Base-by-base conservation (phyloP, 768 basidiomycete genomes). In the Saitozyma sp. region DNA sequence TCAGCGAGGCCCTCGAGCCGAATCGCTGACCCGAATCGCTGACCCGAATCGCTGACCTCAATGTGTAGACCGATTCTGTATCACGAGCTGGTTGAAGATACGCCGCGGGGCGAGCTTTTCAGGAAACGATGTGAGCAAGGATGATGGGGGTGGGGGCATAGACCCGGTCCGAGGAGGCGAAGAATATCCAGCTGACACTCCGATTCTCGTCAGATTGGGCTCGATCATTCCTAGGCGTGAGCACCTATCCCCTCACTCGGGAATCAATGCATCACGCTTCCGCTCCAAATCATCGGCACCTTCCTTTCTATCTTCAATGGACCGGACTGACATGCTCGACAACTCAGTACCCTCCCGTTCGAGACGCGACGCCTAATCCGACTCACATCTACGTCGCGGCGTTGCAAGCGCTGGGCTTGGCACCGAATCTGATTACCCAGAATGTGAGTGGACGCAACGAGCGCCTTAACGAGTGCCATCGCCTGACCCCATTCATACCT, bases 361-460 rank as follows among this genome's bases (percentile, higher is more conserved):
- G 89, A n/a, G 85, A 88, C 55, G 84, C 93, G 0, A 83, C 84
- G 51, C 91, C 93, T 5, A 97, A 96, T 69, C 87, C 91, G 5
- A 93, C 89, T 0, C 95, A 98, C 76, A 90, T 85, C 69, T 88
- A 90, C 9, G 81, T 98, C 37, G 89, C 90, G 6, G 91, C 92
- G 2, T 82, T 96, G 52, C 88, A 91, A 71, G 82, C 90, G 66
- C 80, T 88, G 9, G 84, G 84, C 3, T 78, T 86, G 56, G 82
- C 90, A 17, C 79, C 83, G 19, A 80, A 82, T 37, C 77, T 93
- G 40, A 86, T 97, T 64, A 98, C 95, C 0, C 73, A 80, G 40
- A 78, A 80, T 59, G 80, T 79, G 46, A 58, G 74, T 17, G 40
- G 8, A 17, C 19, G 11, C 48, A 9, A 29, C 29, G 5, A 29